These are phyloP conservation scores for Xylaria sp. DNA, from an alignment of 2,329 filamentous ascomycete genomes.

Conservation along the genomic window DNA sequence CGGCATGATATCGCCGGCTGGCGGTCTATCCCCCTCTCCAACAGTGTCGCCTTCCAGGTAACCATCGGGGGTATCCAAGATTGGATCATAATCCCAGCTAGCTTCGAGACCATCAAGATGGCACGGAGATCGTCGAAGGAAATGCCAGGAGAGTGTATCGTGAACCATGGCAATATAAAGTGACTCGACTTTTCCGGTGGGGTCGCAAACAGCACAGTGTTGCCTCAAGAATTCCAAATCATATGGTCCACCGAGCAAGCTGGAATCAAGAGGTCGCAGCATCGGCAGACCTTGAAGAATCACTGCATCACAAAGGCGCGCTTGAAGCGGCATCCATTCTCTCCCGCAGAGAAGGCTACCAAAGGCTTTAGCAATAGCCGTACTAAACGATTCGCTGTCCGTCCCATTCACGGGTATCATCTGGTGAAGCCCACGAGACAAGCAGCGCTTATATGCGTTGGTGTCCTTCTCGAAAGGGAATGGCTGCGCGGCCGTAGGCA, in stretches of 20 bases:
- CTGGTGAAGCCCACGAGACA: slow-evolving; percentile 55
- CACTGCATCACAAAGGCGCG: slow-evolving; percentile 52
- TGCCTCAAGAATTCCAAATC: slow-evolving; percentile 47
- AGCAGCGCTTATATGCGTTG: slow-evolving; percentile 54
- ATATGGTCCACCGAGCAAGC: slow-evolving; percentile 40
- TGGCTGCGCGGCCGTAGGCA: slow-evolving; percentile 48
- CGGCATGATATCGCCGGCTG: slow-evolving; percentile 44
- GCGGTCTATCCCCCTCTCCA: slow-evolving; percentile 36
- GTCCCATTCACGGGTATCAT: slow-evolving; percentile 50
- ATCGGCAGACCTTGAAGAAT: slow-evolving; percentile 52
- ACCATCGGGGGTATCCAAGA: slow-evolving; percentile 41
- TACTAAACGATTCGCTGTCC: slow-evolving; percentile 44
- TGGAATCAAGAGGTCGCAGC: slow-evolving; percentile 48
- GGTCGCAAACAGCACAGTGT: slow-evolving; percentile 52
- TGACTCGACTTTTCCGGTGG: slow-evolving; percentile 51
- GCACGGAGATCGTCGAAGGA: slow-evolving; percentile 43
- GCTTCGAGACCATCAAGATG: slow-evolving; percentile 50
- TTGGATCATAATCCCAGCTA: slow-evolving; percentile 48
- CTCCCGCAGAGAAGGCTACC: slow-evolving; percentile 44
- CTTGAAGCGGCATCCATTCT: slow-evolving; percentile 54
- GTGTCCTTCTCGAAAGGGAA: slow-evolving; percentile 60
- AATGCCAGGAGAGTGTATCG: slow-evolving; percentile 53
- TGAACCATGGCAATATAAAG: slow-evolving; percentile 54
- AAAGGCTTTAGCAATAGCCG: slow-evolving; percentile 47
- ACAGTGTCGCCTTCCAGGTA: slow-evolving; percentile 34